Conservation (phyloP, 2,329 filamentous ascomycete species). For the Colletotrichum tabaci region DNA sequence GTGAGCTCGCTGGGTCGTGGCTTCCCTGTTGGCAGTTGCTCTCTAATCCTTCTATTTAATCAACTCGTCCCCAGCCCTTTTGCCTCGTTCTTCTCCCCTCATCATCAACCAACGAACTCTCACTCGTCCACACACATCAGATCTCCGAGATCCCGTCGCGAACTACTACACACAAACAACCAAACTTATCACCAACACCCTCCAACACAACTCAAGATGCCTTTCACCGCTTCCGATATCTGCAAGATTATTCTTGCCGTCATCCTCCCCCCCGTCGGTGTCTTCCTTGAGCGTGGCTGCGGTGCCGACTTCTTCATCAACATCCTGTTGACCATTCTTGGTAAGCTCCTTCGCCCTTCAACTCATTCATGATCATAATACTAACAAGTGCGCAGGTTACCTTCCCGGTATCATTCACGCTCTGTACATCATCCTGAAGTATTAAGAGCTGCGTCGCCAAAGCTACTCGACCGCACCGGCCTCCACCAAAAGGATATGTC, state of each 20-base stretch:
- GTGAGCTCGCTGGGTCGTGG: conserved; percentile 34
- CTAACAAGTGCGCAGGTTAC: conserved; percentile 59
- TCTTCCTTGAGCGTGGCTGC: conserved; percentile 95
- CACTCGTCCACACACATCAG: conserved; percentile 9
- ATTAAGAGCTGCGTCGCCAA: conserved; percentile 64
- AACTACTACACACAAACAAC: conserved; percentile 27
- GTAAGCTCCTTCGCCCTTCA: conserved; percentile 52
- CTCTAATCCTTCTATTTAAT: conserved; percentile 21
- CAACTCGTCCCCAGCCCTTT: conserved; percentile 35
- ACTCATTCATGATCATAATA: no score
- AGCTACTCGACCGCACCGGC: background rate
- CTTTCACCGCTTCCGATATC: conserved; percentile 72
- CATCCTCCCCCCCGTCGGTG: conserved; percentile 90
- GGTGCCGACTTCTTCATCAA: conserved; percentile 91
- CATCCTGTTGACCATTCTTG: conserved; percentile 86
- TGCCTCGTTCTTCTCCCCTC: background rate
- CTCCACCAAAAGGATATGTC: conserved; percentile 8
- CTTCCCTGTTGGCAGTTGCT: background rate
- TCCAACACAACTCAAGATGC: conserved; percentile 59
- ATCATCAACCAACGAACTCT: conserved; percentile 32
- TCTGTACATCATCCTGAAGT: conserved; percentile 93
- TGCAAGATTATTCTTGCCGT: conserved; percentile 86
- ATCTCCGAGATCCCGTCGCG: conserved; percentile 21
- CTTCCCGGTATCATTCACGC: conserved; percentile 93
- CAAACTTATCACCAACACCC: conserved; percentile 3